These are phyloP conservation scores for Houttuynia cordata DNA, from an alignment of 164 flowering plant genomes.

Conservation along the genomic window DNA sequence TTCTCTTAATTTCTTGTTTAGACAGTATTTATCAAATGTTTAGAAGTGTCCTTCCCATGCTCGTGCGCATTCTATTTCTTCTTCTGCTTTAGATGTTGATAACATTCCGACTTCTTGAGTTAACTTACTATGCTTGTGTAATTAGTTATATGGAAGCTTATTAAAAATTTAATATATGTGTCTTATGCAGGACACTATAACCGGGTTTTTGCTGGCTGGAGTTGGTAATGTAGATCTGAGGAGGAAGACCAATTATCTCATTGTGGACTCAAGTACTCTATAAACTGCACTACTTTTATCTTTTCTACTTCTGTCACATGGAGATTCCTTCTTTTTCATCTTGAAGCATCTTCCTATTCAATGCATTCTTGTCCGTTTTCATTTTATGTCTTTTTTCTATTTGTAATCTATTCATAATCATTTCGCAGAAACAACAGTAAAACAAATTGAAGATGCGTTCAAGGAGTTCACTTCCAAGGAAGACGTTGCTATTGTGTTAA, in stretches of 20 bases:
- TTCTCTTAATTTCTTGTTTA: no score
- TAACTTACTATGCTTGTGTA: neutral
- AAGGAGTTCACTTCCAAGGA: slow-evolving; percentile 90
- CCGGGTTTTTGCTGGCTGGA: slow-evolving; percentile 93
- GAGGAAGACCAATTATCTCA: slow-evolving; percentile 91
- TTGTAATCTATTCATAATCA: neutral
- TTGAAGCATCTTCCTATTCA: no score
- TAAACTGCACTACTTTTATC: neutral
- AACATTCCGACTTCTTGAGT: neutral
- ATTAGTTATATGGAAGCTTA: neutral
- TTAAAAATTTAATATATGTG: neutral
- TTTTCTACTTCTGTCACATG: neutral
- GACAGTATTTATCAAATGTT: no score
- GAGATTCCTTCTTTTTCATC: neutral
- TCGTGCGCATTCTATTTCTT: neutral
- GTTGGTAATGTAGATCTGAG: slow-evolving; percentile 93
- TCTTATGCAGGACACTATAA: slow-evolving; percentile 59
- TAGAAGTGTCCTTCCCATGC: neutral
- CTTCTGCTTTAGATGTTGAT: neutral
- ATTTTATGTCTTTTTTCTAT: no score
- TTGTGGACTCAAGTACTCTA: slow-evolving; percentile 85
- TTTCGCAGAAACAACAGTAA: slow-evolving; percentile 72
- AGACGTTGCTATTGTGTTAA: slow-evolving; percentile 81
- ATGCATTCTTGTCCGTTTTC: no score
- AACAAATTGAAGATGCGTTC: slow-evolving; percentile 91